Base-by-base conservation (phyloP, 108 stramenopile genomes). In the Cyclotella distinguenda region DNA sequence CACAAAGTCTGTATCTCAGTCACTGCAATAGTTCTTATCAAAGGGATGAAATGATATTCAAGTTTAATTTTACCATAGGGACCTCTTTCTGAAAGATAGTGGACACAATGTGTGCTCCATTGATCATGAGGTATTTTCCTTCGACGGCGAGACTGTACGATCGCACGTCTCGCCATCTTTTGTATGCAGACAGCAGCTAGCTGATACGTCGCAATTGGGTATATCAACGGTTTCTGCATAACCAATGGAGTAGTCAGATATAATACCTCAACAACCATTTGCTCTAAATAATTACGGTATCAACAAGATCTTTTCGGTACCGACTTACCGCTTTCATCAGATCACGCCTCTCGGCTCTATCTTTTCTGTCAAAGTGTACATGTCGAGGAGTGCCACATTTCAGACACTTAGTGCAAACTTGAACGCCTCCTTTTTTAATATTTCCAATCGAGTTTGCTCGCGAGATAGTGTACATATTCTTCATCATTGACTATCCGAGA, bases 21-120 rank as follows among this genome's bases (percentile, higher is more conserved):
- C 9, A 33, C 60, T 30, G 70, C 70, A 22, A 31, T n/a, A 16
- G 3, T 34, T 31, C 33, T 49, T 5, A 39, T 13, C 8, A 30
- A 35, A 18, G 35, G 19, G 1, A 52, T 27, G 15, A 40, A 52
- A 4, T 48, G 54, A 12, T 4, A 19, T 34, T 8, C 32, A 27
- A n/a, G 19, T 11, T 25, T 21, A 19, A 18, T 70, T 45, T 16
- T 61, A 19, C 60, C 70, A 35, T 70, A 70, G 3, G 70, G 70
- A 0, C 60, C 60, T 35, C 52, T 58, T 35, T 25, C 55, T 31
- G 43, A 45, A 10, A 70, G 70, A 52, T 70, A 70, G 30, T 70
- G 70, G 16, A 70, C 70, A 45, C 70, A 70, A 35, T 16, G 0
- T 23, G 12, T n/a, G 1, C 32, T 38, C 70, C 60, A 61, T 35